phyloP scores from a whole-genome alignment of 768 basidiomycete genomes.

The Xerocomellus intermedius region DNA sequence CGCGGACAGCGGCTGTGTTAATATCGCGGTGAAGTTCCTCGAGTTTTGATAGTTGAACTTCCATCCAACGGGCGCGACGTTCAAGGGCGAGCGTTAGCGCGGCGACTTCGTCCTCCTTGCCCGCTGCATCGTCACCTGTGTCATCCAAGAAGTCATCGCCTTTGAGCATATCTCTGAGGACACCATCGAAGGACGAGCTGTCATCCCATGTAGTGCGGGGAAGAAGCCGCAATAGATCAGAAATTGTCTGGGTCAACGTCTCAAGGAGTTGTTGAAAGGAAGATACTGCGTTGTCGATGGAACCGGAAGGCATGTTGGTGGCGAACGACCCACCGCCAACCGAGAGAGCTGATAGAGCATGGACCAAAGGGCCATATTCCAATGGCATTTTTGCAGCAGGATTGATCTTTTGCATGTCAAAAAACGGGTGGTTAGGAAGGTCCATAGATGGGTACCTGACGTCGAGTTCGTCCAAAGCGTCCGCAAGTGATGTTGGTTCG shows the following conservation, averaged over 20 bases:
- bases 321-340: constrained; percentile 84
- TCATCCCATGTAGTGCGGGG: constrained; percentile 91
- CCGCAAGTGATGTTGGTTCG: constrained; percentile 53
- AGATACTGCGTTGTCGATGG: constrained; percentile 88
- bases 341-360: constrained; percentile 82
- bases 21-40: constrained; percentile 89
- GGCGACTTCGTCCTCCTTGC: constrained; percentile 81
- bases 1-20: constrained; percentile 82
- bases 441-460: constrained; percentile 60
- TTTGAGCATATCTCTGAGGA: constrained; percentile 83
- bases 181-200: constrained; percentile 84
- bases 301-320: constrained; percentile 73
- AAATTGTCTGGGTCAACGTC: constrained; percentile 87
- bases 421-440: constrained; percentile 69
- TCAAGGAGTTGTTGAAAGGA: constrained; percentile 88
- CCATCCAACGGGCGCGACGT: constrained; percentile 92
- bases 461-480: constrained; percentile 68
- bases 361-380: constrained; percentile 82
- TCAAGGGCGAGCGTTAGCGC: constrained; percentile 81
- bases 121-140: constrained; percentile 57
- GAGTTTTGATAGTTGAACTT: constrained; percentile 83
- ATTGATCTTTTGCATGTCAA: constrained; percentile 67
- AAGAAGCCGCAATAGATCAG: constrained; percentile 78
- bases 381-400: constrained; percentile 78
- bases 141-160: constrained; percentile 86